phyloP scores from a whole-genome alignment of 371 early-diverging fungal species.

The Dichotomocladium elegans region DNA sequence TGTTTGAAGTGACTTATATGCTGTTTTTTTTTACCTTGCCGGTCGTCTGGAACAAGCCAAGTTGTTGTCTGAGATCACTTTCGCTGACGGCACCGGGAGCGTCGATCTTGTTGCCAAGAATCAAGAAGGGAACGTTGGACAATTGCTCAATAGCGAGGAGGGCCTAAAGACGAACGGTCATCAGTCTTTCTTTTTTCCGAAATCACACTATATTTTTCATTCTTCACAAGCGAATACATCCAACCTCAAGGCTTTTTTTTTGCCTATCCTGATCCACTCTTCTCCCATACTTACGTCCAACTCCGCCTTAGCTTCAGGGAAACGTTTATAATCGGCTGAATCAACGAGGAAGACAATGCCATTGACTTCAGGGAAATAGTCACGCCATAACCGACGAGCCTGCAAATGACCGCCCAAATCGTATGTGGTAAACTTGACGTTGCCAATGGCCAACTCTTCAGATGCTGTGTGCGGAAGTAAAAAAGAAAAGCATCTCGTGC shows the following conservation, averaged over 20 bases:
- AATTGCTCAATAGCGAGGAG: slow-evolving; percentile 93
- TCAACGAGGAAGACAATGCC: slow-evolving; percentile 98
- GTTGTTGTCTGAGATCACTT: slow-evolving; percentile 81
- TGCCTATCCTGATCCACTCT: neutral
- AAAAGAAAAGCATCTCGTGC: too few relatives aligned
- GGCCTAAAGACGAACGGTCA: slow-evolving; percentile 49
- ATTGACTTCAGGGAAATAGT: slow-evolving; percentile 96
- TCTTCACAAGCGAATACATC: neutral
- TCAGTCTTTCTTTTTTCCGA: neutral
- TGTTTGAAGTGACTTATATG: too few relatives aligned
- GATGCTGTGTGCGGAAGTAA: slow-evolving; percentile 77
- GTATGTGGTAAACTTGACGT: slow-evolving; percentile 94
- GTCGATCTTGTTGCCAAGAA: slow-evolving; percentile 98
- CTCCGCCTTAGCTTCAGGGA: slow-evolving; percentile 90
- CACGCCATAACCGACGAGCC: slow-evolving; percentile 96
- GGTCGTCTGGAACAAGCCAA: slow-evolving; percentile 94
- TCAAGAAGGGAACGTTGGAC: slow-evolving; percentile 86
- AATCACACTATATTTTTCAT: too few relatives aligned
- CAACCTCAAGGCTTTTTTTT: neutral
- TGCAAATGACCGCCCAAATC: slow-evolving; percentile 97
- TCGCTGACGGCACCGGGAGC: slow-evolving; percentile 92
- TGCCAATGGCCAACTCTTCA: slow-evolving; percentile 95
- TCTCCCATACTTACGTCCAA: slow-evolving; percentile 72
- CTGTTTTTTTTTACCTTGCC: slow-evolving; percentile 69
- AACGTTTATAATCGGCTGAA: slow-evolving; percentile 80